Evolutionary conservation across 75 land plant species (phyloP), one percentile per base, ranked within the genome.

Genomic region (Larix kaempferi): DNA sequence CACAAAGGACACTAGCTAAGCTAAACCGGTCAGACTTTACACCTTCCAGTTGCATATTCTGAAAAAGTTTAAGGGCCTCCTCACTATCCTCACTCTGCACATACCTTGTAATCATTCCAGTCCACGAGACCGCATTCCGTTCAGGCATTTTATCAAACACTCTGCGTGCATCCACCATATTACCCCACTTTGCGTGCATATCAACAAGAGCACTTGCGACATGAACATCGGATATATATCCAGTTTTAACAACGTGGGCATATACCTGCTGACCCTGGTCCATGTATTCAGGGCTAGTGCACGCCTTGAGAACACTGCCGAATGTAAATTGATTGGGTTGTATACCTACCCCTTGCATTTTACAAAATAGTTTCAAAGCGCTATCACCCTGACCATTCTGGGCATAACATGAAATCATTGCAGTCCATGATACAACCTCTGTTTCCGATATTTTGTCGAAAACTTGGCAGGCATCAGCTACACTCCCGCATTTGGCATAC

Each of bases 141-240:
- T 78, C 82, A 12, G 58, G 57, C 85, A 88, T 90, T 55, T 29
- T 83, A 52, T 86, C 84, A 76, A 94, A 92, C 57, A 85, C 83
- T 44, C 74, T 79, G 23, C 63, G 65, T 49, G 98, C 93, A 77
- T 76, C 82, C 5, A 12, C 77, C 67, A 86, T 83, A 39, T 69
- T 56, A 39, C 91, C 85, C 80, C 93, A 93, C 54, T 89, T 89
- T 0, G 86, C 75, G 63, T 95, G 93, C 93, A 95, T 84, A 59
- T 90, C 90, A 54, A 95, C 75, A 22, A 95, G 84, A 3, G 95
- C 90, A 79, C 84, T 93, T 12, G 86, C 95, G 79, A 86, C 78
- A 66, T 85, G 86, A 52, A 88, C 85, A 83, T 89, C 85, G 17
- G 54, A 27, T 1, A 35, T 15, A 6, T 79, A 62, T 1, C 69